A percentile compares a stretch with the other conserved stretches of the same genome.
phyloP scores from a whole-genome alignment of 2,329 filamentous ascomycete genomes.

The Trichoderma cornu-damae region DNA sequence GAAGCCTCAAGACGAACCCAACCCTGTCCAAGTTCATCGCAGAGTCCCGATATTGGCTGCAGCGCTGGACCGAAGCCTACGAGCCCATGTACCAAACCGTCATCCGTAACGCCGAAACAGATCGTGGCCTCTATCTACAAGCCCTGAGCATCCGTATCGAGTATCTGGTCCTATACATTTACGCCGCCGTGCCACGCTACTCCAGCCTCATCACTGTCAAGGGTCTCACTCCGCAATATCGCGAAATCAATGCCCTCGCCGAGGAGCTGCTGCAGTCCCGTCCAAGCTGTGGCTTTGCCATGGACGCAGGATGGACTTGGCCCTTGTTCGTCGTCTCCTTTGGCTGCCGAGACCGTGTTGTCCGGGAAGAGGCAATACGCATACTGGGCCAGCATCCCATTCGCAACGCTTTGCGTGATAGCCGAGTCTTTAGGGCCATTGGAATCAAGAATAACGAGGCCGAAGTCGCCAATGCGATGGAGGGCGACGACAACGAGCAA shows the following conservation, averaged over 20 bases:
- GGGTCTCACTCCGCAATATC: conserved; percentile 39
- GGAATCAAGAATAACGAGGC: conserved; percentile 35
- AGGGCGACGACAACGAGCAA: conserved; percentile 34
- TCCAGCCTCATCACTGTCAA: conserved; percentile 34
- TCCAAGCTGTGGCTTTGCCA: conserved; percentile 38
- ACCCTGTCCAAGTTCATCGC: conserved; percentile 32
- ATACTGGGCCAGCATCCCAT: conserved; percentile 40
- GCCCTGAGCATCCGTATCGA: conserved; percentile 40
- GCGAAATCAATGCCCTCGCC: conserved; percentile 37
- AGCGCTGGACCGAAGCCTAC: conserved; percentile 38
- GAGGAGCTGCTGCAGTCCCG: conserved; percentile 35
- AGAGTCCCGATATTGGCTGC: conserved; percentile 36
- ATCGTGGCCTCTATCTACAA: conserved; percentile 30
- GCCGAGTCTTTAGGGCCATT: conserved; percentile 37
- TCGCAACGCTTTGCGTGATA: conserved; percentile 42
- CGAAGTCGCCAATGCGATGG: conserved; percentile 31
- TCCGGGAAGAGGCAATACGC: conserved; percentile 38
- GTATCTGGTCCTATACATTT: conserved; percentile 39
- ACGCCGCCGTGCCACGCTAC: conserved; percentile 37
- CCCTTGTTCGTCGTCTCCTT: conserved; percentile 40
- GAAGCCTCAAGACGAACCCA: conserved; percentile 30
- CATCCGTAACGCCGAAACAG: conserved; percentile 23
- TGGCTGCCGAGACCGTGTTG: conserved; percentile 36
- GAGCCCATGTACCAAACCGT: conserved; percentile 32
- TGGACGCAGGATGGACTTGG: conserved; percentile 45